Base-by-base conservation (phyloP, 306 rosid genomes). In the Boehmeria nivea region DNA sequence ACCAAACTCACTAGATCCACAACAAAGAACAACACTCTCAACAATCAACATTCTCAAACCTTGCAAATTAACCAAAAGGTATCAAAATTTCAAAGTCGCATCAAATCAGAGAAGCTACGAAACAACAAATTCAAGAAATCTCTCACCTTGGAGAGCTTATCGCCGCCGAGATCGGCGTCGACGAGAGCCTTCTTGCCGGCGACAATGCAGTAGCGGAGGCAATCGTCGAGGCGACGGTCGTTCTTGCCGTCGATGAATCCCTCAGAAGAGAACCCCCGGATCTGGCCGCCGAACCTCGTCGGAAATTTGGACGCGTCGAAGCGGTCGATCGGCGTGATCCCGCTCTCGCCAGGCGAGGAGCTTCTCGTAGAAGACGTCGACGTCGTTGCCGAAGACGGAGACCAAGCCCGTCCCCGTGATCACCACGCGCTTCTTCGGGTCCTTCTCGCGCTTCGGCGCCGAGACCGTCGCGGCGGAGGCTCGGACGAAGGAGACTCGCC, bases 231-330 rank as follows among this genome's bases (percentile, higher is more conserved):
- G 4, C 94, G 77, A 20, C 96, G 77, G 54, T 93, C 99, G 34
- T 93, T 87, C 78, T 93, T 93, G 12, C 96, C 96, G 15, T 93
- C 96, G 63, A 93, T 87, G 74, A 85, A 87, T 0, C 99, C 99
- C 64, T 87, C 72, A 0, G 95, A 69, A 57, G n/a, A 63, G 63
- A 93, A 93, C 12, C 78, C 89, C 0, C 73, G 95, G 86, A 87
- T 93, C 94, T 87, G 96, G 9, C 99, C 96, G 4, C 84, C 96
- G 45, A 93, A 93, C 47, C 96, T 67, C 11, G 99, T 93, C 5
- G 99, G 94, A 27, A 93, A 93, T 76, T 93, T 93, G 14, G 99
- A 87, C 0, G 94, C 96, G 42, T 93, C 96, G 27, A 85, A 93
- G 0, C 96, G 82, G 43, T 93, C 94, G 17, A 93, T 88, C 6